Conservation (phyloP, 1,284 basidiomycete species). For the Golubevia pallescens region DNA sequence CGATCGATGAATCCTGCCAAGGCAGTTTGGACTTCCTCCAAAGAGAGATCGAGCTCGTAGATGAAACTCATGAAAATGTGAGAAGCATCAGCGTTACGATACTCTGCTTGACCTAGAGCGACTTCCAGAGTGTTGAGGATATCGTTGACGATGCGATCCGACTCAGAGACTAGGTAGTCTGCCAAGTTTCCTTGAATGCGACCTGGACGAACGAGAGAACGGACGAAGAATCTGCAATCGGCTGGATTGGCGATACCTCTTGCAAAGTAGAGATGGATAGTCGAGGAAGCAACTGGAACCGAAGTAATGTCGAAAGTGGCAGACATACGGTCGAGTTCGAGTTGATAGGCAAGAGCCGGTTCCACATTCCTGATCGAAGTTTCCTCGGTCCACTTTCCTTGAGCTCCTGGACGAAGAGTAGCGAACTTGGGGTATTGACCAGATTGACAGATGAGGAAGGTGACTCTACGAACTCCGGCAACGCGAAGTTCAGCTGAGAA, state of each 20-base stretch:
- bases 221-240: constrained; percentile 96
- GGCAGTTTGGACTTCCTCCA: constrained; percentile 93
- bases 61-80: constrained; percentile 83
- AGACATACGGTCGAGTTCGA: constrained; percentile 93
- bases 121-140: constrained; percentile 89
- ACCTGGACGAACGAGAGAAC: constrained; percentile 92
- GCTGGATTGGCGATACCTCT: constrained; percentile 93
- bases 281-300: constrained; percentile 76
- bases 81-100: constrained; percentile 56
- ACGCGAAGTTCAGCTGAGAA: constrained; percentile 72
- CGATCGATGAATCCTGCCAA: constrained; percentile 97
- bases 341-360: constrained; percentile 96
- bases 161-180: constrained; percentile 97
- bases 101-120: constrained; percentile 56
- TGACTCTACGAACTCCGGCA: constrained; percentile 88
- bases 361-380: constrained; percentile 97
- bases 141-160: constrained; percentile 91
- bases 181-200: constrained; percentile 89
- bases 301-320: constrained; percentile 91
- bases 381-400: constrained; percentile 87
- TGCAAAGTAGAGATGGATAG: constrained; percentile 79
- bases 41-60: constrained; percentile 91
- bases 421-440: constrained; percentile 93
- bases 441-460: constrained; percentile 87
- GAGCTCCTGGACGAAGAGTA: constrained; percentile 76